phyloP scores from a whole-genome alignment of 805 yeast species.

The Barnettozyma botsteinii region DNA sequence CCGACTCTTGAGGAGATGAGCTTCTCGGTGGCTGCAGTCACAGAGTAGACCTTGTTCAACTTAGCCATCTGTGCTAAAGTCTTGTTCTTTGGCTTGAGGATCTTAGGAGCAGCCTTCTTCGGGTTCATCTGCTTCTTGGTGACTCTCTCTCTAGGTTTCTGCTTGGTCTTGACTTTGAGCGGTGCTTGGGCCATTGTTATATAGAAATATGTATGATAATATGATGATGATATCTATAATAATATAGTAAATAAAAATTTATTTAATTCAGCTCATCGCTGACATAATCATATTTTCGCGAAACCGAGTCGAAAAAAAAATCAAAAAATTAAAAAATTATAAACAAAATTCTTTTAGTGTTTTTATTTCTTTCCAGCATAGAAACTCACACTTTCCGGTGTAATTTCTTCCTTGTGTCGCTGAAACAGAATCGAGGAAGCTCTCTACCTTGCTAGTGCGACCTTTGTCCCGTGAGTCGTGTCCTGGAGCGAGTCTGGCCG shows the following conservation, averaged over 20 bases:
- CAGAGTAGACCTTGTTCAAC: conserved; percentile 44
- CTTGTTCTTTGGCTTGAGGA: conserved; percentile 60
- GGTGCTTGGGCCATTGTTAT: conserved; percentile 67
- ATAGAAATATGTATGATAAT: not conserved
- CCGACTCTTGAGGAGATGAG: conserved; percentile 87
- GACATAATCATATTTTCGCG: not conserved
- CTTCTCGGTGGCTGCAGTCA: conserved; percentile 69
- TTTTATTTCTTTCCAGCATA: no score
- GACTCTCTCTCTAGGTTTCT: conserved; percentile 32
- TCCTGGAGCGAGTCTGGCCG: no score
- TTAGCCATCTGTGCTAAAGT: conserved; percentile 46
- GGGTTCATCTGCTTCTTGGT: conserved; percentile 63
- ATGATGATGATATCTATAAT: not conserved
- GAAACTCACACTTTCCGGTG: not conserved
- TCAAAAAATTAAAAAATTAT: no score
- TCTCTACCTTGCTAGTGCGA: not conserved
- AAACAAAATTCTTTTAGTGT: no score
- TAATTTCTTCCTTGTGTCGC: not conserved
- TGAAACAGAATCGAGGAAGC: not conserved
- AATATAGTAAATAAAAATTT: not conserved
- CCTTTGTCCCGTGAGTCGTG: not conserved
- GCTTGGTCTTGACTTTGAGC: conserved; percentile 44
- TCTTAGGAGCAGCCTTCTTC: conserved; percentile 69
- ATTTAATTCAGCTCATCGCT: conserved; percentile 1
- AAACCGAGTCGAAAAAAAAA: conserved; percentile 4